These are phyloP conservation scores for Coemansia sp. DNA, from an alignment of 192 early-diverging fungal genomes.

Conservation along the genomic window DNA sequence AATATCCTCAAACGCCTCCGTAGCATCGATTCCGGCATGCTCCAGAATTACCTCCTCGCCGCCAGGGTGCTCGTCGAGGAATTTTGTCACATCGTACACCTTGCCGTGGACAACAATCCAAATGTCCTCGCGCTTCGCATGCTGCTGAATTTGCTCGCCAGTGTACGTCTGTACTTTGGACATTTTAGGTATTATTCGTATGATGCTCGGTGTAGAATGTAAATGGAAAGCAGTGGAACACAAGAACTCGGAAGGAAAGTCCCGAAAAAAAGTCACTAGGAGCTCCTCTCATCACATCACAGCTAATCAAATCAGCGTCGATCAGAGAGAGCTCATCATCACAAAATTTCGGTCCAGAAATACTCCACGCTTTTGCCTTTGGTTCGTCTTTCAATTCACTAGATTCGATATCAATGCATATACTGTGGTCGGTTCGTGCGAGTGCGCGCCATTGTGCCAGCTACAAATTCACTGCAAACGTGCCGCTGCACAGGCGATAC, in stretches of 20 bases:
- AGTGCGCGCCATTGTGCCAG: neutral
- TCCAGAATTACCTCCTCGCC: constrained; percentile 97
- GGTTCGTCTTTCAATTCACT: neutral
- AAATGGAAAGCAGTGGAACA: too few species aligned
- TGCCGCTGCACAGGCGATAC: neutral
- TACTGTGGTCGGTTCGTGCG: neutral
- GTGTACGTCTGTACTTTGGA: constrained; percentile 62
- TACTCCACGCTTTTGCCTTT: neutral
- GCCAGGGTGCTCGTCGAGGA: constrained; percentile 94
- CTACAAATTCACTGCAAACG: neutral
- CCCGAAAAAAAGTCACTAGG: neutral
- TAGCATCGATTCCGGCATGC: constrained; percentile 87
- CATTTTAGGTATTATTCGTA: constrained; percentile 35
- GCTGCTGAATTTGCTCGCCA: constrained; percentile 69
- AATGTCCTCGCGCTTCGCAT: constrained; percentile 73
- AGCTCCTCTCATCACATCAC: neutral
- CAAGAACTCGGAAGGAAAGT: too few species aligned
- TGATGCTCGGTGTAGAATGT: too few species aligned
- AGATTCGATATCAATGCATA: neutral
- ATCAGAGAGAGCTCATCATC: neutral
- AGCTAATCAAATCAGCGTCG: neutral
- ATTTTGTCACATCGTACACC: constrained; percentile 80
- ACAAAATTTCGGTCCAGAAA: neutral
- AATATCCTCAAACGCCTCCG: constrained; percentile 95
- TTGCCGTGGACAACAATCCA: constrained; percentile 82